phyloP scores from a whole-genome alignment of 2,329 filamentous ascomycete genomes.

The Diaporthe citrichinensis region DNA sequence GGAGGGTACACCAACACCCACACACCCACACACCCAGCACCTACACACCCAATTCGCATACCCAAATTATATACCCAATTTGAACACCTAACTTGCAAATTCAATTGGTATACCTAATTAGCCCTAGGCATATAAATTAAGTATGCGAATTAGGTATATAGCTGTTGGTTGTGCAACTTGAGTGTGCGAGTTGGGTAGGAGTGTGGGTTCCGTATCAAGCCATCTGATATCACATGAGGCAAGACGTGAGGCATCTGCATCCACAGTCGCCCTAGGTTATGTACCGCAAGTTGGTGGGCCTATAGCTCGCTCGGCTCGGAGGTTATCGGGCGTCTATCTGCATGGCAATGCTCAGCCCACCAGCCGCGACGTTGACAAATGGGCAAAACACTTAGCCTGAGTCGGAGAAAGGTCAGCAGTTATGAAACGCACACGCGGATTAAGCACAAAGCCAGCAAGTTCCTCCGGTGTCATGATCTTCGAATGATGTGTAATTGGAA shows the following conservation, averaged over 20 bases:
- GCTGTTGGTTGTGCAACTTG: no score
- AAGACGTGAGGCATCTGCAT: constrained; percentile 5
- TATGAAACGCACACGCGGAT: constrained; percentile 25
- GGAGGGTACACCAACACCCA: no score
- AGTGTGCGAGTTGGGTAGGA: no score
- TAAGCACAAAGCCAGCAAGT: constrained; percentile 20
- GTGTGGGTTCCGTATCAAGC: not conserved
- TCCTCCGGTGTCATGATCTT: constrained; percentile 15
- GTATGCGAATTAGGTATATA: no score
- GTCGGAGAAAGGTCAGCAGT: constrained; percentile 9
- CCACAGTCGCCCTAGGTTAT: not conserved
- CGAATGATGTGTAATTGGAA: not conserved
- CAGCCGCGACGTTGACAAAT: constrained; percentile 33
- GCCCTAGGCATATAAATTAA: no score
- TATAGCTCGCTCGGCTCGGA: constrained; percentile 6
- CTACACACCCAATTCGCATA: no score
- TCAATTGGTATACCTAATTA: no score
- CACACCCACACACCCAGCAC: no score
- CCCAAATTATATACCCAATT: no score
- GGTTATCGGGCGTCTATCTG: not conserved
- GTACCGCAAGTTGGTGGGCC: not conserved
- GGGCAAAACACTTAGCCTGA: constrained; percentile 13
- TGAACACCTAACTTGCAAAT: no score
- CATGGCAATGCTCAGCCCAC: constrained; percentile 13
- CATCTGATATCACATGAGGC: constrained; percentile 14